phyloP scores from a whole-genome alignment of 768 basidiomycete species.

The Rhodotorula kratochvilovae region DNA sequence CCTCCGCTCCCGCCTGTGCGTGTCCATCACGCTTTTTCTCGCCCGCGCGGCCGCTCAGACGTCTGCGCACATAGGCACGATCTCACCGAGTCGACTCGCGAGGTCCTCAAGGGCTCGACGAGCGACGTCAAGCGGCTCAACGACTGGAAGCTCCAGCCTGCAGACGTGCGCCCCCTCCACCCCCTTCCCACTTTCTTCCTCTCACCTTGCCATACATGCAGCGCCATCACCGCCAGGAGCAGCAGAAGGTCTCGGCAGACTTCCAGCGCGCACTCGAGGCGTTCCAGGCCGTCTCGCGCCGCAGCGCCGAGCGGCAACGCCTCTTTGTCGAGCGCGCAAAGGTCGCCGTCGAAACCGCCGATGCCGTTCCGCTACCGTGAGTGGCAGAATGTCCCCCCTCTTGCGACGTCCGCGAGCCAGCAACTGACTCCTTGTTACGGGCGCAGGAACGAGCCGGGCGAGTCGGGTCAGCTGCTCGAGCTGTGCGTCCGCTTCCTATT shows the following conservation, averaged over 20 bases:
- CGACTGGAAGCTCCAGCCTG: constrained; percentile 54
- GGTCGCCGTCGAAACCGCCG: constrained; percentile 61
- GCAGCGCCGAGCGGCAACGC: constrained; percentile 82
- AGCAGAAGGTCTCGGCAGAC: constrained; percentile 88
- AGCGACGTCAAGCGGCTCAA: constrained; percentile 88
- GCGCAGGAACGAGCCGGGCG: neutral
- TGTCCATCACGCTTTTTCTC: constrained; percentile 26
- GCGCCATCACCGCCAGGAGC: constrained; percentile 66
- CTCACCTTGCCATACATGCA: neutral
- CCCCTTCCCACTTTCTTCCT: constrained; percentile 18
- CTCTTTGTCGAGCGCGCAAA: constrained; percentile 83
- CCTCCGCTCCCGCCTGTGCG: constrained; percentile 79
- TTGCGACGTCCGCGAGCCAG: neutral
- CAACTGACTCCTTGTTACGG: neutral
- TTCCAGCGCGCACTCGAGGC: constrained; percentile 81
- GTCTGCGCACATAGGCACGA: constrained; percentile 62
- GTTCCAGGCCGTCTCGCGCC: constrained; percentile 85
- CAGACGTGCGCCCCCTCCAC: constrained; percentile 13
- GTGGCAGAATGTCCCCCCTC: neutral
- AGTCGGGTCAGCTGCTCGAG: constrained; percentile 27
- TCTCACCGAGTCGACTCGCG: constrained; percentile 86
- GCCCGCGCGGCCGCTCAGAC: neutral
- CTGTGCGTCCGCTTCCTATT: constrained; percentile 29
- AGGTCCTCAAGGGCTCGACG: constrained; percentile 88
- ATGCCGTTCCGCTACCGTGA: constrained; percentile 3